These are phyloP conservation scores for Xylaria castorea DNA, from an alignment of 495 filamentous ascomycete genomes.

Conservation along the genomic window DNA sequence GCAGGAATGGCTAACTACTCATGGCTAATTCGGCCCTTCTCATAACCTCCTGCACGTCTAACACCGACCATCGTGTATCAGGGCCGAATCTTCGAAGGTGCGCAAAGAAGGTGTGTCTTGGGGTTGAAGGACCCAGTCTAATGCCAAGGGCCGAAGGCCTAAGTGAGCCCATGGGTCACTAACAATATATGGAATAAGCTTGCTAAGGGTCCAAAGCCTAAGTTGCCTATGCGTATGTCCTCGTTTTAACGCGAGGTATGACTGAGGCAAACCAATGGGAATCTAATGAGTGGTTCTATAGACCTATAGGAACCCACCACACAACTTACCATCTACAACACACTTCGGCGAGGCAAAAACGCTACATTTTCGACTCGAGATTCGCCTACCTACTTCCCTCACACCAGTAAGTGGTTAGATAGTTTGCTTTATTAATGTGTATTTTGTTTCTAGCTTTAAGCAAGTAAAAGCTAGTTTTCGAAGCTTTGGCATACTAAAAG, in stretches of 20 bases:
- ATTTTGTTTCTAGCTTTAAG: too few relatives aligned
- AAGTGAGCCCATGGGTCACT: background rate
- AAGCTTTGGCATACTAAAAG: too few relatives aligned
- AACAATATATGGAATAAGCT: background rate
- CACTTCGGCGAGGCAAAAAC: too few relatives aligned
- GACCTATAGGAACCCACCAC: too few relatives aligned
- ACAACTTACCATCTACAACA: too few relatives aligned
- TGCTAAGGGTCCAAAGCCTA: background rate
- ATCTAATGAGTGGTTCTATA: too few relatives aligned
- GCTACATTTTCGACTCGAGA: too few relatives aligned
- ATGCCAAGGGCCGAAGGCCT: background rate
- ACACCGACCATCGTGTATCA: background rate
- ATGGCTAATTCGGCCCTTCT: background rate
- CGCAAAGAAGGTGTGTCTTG: background rate
- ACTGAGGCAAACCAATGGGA: too few relatives aligned
- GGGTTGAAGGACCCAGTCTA: background rate
- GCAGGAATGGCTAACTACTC: background rate
- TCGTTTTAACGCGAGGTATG: background rate
- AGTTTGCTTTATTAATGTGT: too few relatives aligned
- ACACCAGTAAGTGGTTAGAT: too few relatives aligned
- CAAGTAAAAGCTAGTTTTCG: too few relatives aligned
- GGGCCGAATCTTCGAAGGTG: background rate
- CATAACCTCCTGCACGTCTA: background rate
- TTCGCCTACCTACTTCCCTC: too few relatives aligned
- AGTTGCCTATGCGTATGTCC: background rate